Base-by-base conservation (phyloP, 2,329 filamentous ascomycete genomes). In the Alternaria infectoria region DNA sequence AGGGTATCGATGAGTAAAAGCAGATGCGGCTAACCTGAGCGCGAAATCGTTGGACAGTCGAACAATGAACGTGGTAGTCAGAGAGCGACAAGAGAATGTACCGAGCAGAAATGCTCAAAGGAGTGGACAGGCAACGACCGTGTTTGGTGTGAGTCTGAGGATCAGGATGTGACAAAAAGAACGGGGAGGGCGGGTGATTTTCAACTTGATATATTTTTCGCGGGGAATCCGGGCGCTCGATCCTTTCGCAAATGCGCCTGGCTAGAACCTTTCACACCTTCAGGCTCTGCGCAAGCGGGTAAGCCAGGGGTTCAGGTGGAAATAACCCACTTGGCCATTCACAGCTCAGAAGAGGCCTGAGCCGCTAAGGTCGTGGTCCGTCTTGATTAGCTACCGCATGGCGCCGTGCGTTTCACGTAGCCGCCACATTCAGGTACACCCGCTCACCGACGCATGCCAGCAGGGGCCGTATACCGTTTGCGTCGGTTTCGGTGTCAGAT, bases 1-100 rank as follows among this genome's bases (percentile, higher is more conserved):
- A 44, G 30, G 45, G 51, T 63, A 56, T 60, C 25, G 56, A 55
- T 59, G 49, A 56, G 55, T 56, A 52, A 60, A 46, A 56, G 51
- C 61, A 63, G 51, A 52, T 60, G 61, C 61, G 15, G 61, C 61
- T 63, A 44, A 59, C 61, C 61, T 56, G 61, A 63, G 61, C 61
- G 61, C 61, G 50, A 63, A 52, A 28, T 40, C 47, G 55, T 60
- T 50, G 56, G 56, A 55, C 61, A 52, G 44, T 63, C 61, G 44
- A 60, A 59, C 61, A 63, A 60, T 46, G 61, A 63, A 49, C 50
- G 61, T 60, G 28, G 28, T 43, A 32, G 50, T 62, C 56, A 58
- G 56, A 26, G 58, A 36, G 36, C 49, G 56, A 60, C 55, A 47
- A 54, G 46, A 57, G 62, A 68, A 61, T 62, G 67, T 55, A 66